phyloP scores from a whole-genome alignment of 306 rosid species.

The Prunus kanzakura region DNA sequence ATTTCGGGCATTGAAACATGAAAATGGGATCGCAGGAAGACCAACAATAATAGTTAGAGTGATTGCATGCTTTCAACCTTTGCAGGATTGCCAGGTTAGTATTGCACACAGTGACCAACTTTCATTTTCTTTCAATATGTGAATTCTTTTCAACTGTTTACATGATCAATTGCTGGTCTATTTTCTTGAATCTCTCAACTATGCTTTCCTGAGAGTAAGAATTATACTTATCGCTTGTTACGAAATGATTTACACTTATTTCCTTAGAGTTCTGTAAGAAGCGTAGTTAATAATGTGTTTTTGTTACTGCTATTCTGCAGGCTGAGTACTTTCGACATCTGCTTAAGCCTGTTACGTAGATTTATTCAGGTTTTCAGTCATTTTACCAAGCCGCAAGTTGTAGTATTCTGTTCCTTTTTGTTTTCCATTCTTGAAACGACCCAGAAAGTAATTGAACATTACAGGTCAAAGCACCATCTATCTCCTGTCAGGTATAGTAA shows the following conservation, averaged over 20 bases:
- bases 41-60: conserved; percentile 81
- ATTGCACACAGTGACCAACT: neutral
- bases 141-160: neutral
- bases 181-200: neutral
- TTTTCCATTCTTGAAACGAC: conserved; percentile 38
- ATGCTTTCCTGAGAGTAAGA: neutral
- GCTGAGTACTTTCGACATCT: conserved; percentile 86
- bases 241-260: conserved; percentile 7
- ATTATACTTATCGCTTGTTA: neutral
- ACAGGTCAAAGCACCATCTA: conserved; percentile 28
- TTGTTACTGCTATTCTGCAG: conserved; percentile 43
- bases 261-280: neutral
- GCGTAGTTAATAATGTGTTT: neutral
- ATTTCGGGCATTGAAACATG: conserved; percentile 90
- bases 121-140: neutral
- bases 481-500: conserved; percentile 34
- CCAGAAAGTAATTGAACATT: conserved; percentile 38
- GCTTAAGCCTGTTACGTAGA: conserved; percentile 93
- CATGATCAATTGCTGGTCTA: neutral
- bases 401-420: conserved; percentile 31
- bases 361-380: conserved; percentile 16
- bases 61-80: conserved; percentile 92
- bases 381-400: conserved; percentile 41
- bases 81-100: conserved; percentile 88
- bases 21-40: conserved; percentile 76